Conservation (phyloP, 108 stramenopile species). For the Nannochloropsis gaditana region DNA sequence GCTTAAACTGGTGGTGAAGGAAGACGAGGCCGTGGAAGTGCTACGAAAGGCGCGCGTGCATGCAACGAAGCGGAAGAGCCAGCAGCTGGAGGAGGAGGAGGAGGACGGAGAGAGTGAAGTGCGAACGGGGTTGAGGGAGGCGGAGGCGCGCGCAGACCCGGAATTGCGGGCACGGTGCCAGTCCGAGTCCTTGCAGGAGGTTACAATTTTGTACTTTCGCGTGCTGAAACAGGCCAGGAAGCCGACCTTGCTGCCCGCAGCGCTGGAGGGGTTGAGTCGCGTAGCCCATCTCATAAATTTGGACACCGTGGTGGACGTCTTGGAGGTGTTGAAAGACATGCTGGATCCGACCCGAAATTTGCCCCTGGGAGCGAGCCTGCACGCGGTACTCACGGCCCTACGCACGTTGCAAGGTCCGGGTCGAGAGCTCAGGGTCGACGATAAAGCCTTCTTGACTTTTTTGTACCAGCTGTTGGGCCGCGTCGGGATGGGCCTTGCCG, state of each 20-base stretch:
- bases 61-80: slow-evolving; percentile 33
- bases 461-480: slow-evolving; percentile 18
- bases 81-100: slow-evolving; percentile 44
- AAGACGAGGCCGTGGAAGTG: slow-evolving; percentile 42
- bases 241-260: slow-evolving; percentile 47
- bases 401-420: slow-evolving; percentile 52
- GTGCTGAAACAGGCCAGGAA: slow-evolving; percentile 43
- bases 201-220: slow-evolving; percentile 44
- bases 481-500: background rate
- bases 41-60: slow-evolving; percentile 9
- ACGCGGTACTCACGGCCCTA: slow-evolving; percentile 48
- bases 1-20: slow-evolving; percentile 40
- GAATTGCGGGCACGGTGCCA: slow-evolving; percentile 46
- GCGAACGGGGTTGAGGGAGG: slow-evolving; percentile 48
- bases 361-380: slow-evolving; percentile 38
- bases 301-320: slow-evolving; percentile 47
- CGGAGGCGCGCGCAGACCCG: slow-evolving; percentile 44
- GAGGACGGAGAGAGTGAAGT: slow-evolving; percentile 41
- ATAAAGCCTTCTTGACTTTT: slow-evolving; percentile 4
- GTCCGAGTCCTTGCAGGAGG: slow-evolving; percentile 53
- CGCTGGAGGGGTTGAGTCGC: slow-evolving; percentile 53
- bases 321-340: slow-evolving; percentile 43
- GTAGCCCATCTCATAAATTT: slow-evolving; percentile 51
- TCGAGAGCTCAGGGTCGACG: slow-evolving; percentile 49
- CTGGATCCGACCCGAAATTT: slow-evolving; percentile 26